Percentiles rank a stretch among this genome's conserved stretches.
Evolutionary conservation across 179 eudicot species (phyloP).

Genomic region (Pouteria campechiana): DNA sequence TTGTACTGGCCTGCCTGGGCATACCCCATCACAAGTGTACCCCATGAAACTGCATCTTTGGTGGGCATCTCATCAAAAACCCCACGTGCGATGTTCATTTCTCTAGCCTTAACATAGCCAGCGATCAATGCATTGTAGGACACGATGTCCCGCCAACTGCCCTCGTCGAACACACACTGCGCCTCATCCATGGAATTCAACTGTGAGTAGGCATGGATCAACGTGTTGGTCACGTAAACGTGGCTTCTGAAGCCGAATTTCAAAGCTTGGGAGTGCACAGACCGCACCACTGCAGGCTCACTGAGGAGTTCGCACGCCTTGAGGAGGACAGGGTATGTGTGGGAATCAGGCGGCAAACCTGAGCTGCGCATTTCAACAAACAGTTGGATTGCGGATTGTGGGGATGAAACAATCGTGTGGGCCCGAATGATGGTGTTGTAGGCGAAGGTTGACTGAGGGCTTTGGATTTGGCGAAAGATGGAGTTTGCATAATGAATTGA

Average conservation of each 20-base stretch:
- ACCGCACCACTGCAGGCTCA: constrained; percentile 12
- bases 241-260: constrained; percentile 47
- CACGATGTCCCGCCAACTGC: constrained; percentile 40
- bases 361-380: constrained; percentile 45
- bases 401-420: constrained; percentile 40
- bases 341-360: constrained; percentile 46
- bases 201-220: constrained; percentile 37
- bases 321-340: constrained; percentile 72
- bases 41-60: constrained; percentile 72
- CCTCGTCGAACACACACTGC: constrained; percentile 41
- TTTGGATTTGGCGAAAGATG: constrained; percentile 34
- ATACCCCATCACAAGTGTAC: constrained; percentile 67
- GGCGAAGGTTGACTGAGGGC: constrained; percentile 53
- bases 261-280: constrained; percentile 42
- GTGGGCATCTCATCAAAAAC: constrained; percentile 52
- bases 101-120: constrained; percentile 65
- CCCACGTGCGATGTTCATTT: constrained; percentile 30
- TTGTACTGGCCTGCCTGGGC: constrained; percentile 30
- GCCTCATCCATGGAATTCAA: constrained; percentile 26
- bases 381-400: constrained; percentile 30
- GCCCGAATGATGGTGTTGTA: constrained; percentile 65
- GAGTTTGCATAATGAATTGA: constrained; percentile 29
- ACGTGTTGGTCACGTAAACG: constrained; percentile 48
- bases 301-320: constrained; percentile 43
- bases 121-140: constrained; percentile 58